Evolutionary conservation across 2,329 filamentous ascomycete genomes (phyloP).

Genomic region (Pseudocercospora eumusae): DNA sequence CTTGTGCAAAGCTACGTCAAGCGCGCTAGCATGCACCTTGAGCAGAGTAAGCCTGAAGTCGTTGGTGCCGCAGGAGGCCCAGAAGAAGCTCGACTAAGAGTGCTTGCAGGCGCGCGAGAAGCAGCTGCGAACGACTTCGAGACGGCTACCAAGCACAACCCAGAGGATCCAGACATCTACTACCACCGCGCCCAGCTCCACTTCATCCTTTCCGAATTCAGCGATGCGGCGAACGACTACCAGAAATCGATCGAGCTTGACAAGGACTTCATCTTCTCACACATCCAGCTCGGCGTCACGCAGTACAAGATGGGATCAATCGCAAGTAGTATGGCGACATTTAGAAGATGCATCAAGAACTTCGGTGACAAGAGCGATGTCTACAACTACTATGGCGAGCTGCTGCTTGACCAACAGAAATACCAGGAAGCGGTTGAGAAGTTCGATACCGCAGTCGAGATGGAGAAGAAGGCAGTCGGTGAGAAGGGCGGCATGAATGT

Average conservation of each 20-base stretch:
- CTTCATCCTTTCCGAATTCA: constrained; percentile 94
- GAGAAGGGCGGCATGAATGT: constrained; percentile 97
- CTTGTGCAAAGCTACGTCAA: constrained; percentile 98
- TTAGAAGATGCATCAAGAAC: constrained; percentile 96
- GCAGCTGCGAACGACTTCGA: constrained; percentile 86
- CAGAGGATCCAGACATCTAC: constrained; percentile 92
- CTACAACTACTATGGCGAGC: constrained; percentile 99
- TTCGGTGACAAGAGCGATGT: constrained; percentile 95
- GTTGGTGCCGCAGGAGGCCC: constrained; percentile 17
- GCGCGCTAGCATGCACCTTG: constrained; percentile 95
- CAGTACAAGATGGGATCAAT: constrained; percentile 99
- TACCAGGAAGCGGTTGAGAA: constrained; percentile 94
- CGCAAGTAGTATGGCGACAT: constrained; percentile 96
- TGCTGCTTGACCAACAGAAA: constrained; percentile 94
- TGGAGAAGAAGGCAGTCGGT: constrained; percentile 75
- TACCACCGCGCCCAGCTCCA: constrained; percentile 98
- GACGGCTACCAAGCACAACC: constrained; percentile 79
- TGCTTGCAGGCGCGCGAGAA: constrained; percentile 69
- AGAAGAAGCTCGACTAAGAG: constrained; percentile 37
- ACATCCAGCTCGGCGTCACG: constrained; percentile 97
- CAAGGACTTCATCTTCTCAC: constrained; percentile 95
- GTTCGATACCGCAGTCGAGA: constrained; percentile 97
- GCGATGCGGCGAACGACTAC: constrained; percentile 95
- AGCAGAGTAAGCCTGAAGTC: constrained; percentile 65
- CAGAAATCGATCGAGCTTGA: constrained; percentile 99